These are phyloP conservation scores for Gautieria morchelliformis DNA, from an alignment of 768 basidiomycete species.

Conservation along the genomic window DNA sequence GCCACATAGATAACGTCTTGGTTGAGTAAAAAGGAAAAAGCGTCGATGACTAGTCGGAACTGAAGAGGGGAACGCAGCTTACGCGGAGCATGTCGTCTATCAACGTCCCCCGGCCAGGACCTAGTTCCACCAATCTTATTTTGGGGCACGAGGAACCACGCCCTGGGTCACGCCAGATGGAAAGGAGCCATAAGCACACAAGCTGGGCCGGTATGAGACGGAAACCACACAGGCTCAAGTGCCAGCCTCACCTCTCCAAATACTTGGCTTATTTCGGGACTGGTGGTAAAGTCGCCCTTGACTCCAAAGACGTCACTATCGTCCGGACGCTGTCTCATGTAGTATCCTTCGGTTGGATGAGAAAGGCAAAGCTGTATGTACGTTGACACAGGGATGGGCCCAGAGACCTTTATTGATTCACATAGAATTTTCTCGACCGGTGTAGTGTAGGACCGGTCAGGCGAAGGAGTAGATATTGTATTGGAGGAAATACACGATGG, in stretches of 20 bases:
- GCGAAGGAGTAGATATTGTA: background rate
- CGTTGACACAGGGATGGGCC: slow-evolving; percentile 77
- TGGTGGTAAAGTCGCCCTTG: slow-evolving; percentile 90
- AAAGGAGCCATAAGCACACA: slow-evolving; percentile 55
- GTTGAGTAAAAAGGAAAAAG: slow-evolving; percentile 33
- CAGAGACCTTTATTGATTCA: slow-evolving; percentile 77
- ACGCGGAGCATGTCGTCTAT: slow-evolving; percentile 86
- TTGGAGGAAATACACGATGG: background rate
- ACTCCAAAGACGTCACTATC: slow-evolving; percentile 71
- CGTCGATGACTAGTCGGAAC: background rate
- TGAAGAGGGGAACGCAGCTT: slow-evolving; percentile 17
- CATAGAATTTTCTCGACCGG: slow-evolving; percentile 55
- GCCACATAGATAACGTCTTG: slow-evolving; percentile 30
- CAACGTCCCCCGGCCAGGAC: slow-evolving; percentile 88
- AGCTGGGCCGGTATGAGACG: background rate
- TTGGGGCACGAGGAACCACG: slow-evolving; percentile 34
- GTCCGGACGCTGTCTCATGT: slow-evolving; percentile 48
- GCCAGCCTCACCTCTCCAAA: slow-evolving; percentile 79
- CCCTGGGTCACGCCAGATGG: slow-evolving; percentile 74
- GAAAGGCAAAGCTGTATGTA: slow-evolving; percentile 91
- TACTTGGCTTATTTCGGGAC: slow-evolving; percentile 91
- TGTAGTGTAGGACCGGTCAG: background rate
- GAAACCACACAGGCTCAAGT: background rate
- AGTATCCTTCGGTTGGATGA: slow-evolving; percentile 89
- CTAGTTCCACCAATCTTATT: slow-evolving; percentile 79